Base-by-base conservation (phyloP, 106 monocot species). In the Apostasia shenzhenica region DNA sequence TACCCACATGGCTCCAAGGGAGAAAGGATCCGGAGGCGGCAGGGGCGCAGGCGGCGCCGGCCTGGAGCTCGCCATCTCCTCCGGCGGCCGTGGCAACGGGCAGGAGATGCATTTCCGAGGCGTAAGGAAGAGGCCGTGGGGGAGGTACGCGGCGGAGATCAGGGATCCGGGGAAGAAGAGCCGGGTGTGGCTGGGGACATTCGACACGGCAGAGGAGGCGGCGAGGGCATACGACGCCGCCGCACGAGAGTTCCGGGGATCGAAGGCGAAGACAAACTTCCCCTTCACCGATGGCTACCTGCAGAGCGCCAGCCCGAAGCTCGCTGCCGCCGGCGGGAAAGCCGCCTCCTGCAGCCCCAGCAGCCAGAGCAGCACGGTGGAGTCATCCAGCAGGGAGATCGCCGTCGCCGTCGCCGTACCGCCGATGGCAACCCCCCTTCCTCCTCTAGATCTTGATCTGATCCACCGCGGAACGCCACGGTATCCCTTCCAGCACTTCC, bases 331-430 rank as follows among this genome's bases (percentile, higher is more conserved):
- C 14, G 59, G 8, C 6, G 54, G 57, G 1, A 37, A 45, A 45
- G 61, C 49, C 48, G 76, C 61, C 14, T 67, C 53, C 45, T 70
- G 73, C 1, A 85, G 81, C 63, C 81, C 78, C 6, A 80, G 80
- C 73, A 84, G 84, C 71, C 77, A 77, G 53, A 85, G 78, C 63
- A 85, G 85, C 81, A 85, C 85, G 37, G 75, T 85, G 49, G 85
- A 81, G 67, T 81, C 81, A 38, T 78, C 81, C 45, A 54, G 70
- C 44, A 55, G 73, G 1, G 79, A 79, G 10, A 48, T 55, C 5
- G 69, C 68, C 4, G 54, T 78, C 1, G 9, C 62, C 12, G 9
- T 45, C 12, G 2, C 42, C 39, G 10, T 63, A 8, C 74, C 77
- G 5, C 77, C 77, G 14, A 10, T 70, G 5, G 70, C 73, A 10